Percentiles rank a stretch among this genome's conserved stretches.
Evolutionary conservation across 352 stramenopile species (phyloP).

Genomic region (Lagenidium sp.): DNA sequence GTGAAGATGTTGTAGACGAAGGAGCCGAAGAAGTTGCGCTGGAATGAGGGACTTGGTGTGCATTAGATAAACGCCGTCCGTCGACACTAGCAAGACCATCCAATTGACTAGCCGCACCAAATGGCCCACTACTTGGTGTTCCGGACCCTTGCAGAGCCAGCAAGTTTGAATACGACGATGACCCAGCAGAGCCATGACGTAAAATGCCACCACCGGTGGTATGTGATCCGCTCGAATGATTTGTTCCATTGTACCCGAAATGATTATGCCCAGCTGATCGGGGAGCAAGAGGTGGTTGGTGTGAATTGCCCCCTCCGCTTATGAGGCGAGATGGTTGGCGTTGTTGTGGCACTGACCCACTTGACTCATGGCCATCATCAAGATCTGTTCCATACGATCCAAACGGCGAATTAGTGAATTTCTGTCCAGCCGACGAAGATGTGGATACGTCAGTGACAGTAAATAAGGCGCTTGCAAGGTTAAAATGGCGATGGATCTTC

Average conservation of each 20-base stretch:
- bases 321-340: not conserved
- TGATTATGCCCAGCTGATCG: not conserved
- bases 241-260: too few relatives aligned
- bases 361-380: conserved; percentile 4
- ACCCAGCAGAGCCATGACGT: not conserved
- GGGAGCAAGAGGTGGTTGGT: conserved; percentile 1
- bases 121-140: conserved; percentile 2
- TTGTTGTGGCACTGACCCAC: not conserved
- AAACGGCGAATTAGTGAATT: conserved; percentile 17
- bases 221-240: too few relatives aligned
- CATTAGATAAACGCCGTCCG: too few relatives aligned
- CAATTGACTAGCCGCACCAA: too few relatives aligned
- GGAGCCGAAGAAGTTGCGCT: conserved; percentile 16
- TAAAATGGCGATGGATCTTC: conserved; percentile 71
- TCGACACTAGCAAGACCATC: too few relatives aligned
- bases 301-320: not conserved
- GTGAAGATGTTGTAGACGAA: conserved; percentile 29
- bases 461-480: conserved; percentile 52
- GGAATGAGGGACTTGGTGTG: too few relatives aligned
- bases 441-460: conserved; percentile 24
- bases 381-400: conserved; percentile 13
- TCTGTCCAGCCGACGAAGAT: conserved; percentile 10
- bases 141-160: too few relatives aligned
- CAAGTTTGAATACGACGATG: too few relatives aligned
- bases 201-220: not conserved